Evolutionary conservation across 164 flowering plant genomes (phyloP), one percentile per base, ranked within the genome.

Genomic region (Aristolochia fimbriata): DNA sequence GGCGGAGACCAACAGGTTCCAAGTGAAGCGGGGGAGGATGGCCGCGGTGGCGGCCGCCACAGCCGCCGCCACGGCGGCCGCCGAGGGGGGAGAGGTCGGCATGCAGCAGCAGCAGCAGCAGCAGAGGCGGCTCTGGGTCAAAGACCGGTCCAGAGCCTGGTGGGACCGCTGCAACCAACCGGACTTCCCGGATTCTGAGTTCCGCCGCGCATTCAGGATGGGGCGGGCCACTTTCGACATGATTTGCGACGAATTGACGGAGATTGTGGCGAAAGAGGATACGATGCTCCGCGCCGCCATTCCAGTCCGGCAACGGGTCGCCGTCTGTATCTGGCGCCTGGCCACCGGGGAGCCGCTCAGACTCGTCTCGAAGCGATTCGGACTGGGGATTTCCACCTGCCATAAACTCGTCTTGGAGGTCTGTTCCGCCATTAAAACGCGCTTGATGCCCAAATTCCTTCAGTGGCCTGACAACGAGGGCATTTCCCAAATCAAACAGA

Each of bases 311-410:
- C 91, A 88, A 37, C 76, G 96, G 21, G 92, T 88, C 0, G 96
- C 93, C 0, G 96, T 84, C n/a, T 88, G 96, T 60, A 70, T 88
- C 3, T 88, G 88, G 88, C 62, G 96, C 57, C 65, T 86, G 47
- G 96, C 96, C 23, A 84, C 96, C 10, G 93, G 96, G 20, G 88
- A 86, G 73, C 89, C 96, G 5, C 82, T 88, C 17, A 73, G 96
- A 9, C 75, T 80, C 1, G 93, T 88, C 1, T 86, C 91, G 20
- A 84, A 82, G 68, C 70, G 82, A 19, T 88, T 88, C 62, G 96
- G 96, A 0, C 67, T 88, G 53, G 96, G 96, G 13, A 88, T 88
- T 12, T 86, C 93, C 19, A 88, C 96, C 47, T 88, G 96, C 63
- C 96, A 88, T 59, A 88, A 88, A 69, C 88, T 88, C 8, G 86